Base-by-base conservation (phyloP, 495 filamentous ascomycete genomes). In the Hypoxylon perforatum region DNA sequence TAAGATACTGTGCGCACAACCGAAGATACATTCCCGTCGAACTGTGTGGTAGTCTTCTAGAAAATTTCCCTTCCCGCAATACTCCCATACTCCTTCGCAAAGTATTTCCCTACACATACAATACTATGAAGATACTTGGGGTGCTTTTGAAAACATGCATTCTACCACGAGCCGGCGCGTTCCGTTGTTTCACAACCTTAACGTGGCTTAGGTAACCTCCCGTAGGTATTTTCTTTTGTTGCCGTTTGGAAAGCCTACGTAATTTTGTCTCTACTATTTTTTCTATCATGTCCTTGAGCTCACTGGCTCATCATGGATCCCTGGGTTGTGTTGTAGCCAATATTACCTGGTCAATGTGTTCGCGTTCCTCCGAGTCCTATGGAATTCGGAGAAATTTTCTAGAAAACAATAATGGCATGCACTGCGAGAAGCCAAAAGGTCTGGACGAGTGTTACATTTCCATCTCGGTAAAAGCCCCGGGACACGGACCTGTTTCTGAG, bases 181-280 rank as follows among this genome's bases (percentile, higher is more conserved):
- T 38, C 48, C 48, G 57, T 21, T 42, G 57, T 61, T 47, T 61
- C 48, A 61, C 57, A 46, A 53, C 11, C 36, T 42, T 15, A 44
- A 36, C 21, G 52, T 50, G 17, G 17, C 17, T 44, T 18, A 33
- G 30, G 30, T 33, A 10, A 33, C 30, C 11, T 33, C 30, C 30
- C 30, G 30, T 33, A 33, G 7, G 30, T 33, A 28, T 28, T 28
- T 7, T 33, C 30, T 33, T 33, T 4, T 33, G 11, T 33, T 28
- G 3, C 25, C 30, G 11, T 33, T 10, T 1, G 8, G 11, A 33
- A 33, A 33, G 30, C 11, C 30, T 33, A 33, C 30, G 30, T 33
- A 33, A 33, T 33, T n/a, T n/a, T 33, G 30, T 33, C 30, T 33
- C 30, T 33, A 10, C 30, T 33, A 33, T 33, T 33, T 33, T 33